Base-by-base conservation (phyloP, 2,329 filamentous ascomycete species). In the Tricladium varicosporioides region DNA sequence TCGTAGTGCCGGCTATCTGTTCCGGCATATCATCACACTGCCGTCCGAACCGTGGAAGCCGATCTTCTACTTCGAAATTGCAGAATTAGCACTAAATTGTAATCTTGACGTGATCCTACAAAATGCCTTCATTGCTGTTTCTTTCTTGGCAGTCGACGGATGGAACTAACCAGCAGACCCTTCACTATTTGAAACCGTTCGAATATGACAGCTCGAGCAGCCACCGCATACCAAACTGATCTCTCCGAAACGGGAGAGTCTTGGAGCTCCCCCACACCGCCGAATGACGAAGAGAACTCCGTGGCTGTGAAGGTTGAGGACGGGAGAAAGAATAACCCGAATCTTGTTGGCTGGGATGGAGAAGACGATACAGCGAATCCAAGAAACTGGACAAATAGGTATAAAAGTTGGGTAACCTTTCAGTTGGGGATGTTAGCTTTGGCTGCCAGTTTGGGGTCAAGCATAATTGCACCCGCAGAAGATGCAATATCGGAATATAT, bases 261-360 rank as follows among this genome's bases (percentile, higher is more conserved):
- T n/a, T 48, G 45, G 40, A 44, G 15, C 5, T 31, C 48, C n/a
- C 43, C 53, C 7, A 57, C 60, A 7, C 59, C 59, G 11, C 44
- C 19, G 8, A 57, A 55, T 32, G 56, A 60, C 31, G 60, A 59
- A 42, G 62, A 57, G 40, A 60, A 55, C 31, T 36, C 36, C 15
- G 31, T 22, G 50, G 36, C 18, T 18, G 14, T n/a, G 8, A 51
- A 44, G 1, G 32, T 33, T 19, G 52, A 48, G 13, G 36, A 57
- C 19, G 48, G 51, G 14, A 15, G 43, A 10, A 54, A 19, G 14
- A 59, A 60, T 42, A n/a, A 97, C 95, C 60, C 92, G 93, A 69
- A 96, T 96, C 54, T 96, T 89, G 0, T 95, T 89, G 69, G 77
- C 27, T 82, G 80, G 66, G 58, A 72, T 40, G 62, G 60, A 14